A percentile compares a stretch with the other conserved stretches of the same genome.
Conservation (phyloP, 78 protist genomes). For the Tieghemostelium lacteum region DNA sequence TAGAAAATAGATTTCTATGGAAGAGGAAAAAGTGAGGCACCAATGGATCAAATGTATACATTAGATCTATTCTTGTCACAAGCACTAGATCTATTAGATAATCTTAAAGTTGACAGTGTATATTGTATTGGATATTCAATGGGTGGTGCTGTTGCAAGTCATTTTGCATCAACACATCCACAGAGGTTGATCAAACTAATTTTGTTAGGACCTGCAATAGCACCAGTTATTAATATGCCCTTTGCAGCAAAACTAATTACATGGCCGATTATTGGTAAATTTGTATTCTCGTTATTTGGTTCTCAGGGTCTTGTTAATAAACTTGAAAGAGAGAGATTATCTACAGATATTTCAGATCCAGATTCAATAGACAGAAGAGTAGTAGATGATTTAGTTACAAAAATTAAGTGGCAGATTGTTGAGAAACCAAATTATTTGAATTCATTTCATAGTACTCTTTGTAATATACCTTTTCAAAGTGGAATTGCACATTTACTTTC, state of each 20-base stretch:
- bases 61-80: constrained; percentile 20
- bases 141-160: constrained; percentile 69
- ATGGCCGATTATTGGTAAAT: constrained; percentile 25
- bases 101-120: constrained; percentile 16
- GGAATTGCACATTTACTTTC: constrained; percentile 19
- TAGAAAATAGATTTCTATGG: constrained; percentile 33
- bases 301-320: not conserved
- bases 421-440: constrained; percentile 18
- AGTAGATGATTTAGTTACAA: constrained; percentile 35
- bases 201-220: constrained; percentile 33
- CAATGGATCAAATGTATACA: constrained; percentile 2
- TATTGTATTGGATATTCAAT: constrained; percentile 43
- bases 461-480: not conserved
- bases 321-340: constrained; percentile 49
- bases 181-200: constrained; percentile 4
- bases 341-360: constrained; percentile 16
- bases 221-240: constrained; percentile 27
- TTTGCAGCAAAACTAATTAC: constrained; percentile 14
- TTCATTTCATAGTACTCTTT: constrained; percentile 34
- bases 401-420: constrained; percentile 31
- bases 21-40: constrained; percentile 44
- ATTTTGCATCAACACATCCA: constrained; percentile 23
- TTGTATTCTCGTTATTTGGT: constrained; percentile 18
- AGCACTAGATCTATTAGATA: constrained; percentile 33
- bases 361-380: constrained; percentile 6